Base-by-base conservation (phyloP, 2,329 filamentous ascomycete genomes). In the Zymoseptoria crescenta region DNA sequence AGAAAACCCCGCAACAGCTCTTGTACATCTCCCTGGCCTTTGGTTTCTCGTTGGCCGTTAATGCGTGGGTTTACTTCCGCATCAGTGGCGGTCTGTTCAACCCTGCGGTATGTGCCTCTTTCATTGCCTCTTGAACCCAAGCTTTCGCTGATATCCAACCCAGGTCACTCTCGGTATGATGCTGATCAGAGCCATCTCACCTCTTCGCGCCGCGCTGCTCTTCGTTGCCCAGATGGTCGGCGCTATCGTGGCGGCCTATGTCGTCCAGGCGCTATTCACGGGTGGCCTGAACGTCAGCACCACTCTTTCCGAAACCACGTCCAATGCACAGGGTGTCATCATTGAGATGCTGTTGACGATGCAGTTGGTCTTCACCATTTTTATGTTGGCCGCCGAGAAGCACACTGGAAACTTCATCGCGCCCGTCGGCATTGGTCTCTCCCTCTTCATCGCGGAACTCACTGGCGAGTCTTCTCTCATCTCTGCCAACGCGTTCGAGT, bases 351-450 rank as follows among this genome's bases (percentile, higher is more conserved):
- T 73, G 45, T 55, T 72, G 6, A 73, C 72, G 1, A 56, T 67
- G 0, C 54, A 65, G 9, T 62, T 73, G 51, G 64, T 70, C 30
- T 70, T 73, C 55, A 68, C 68, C 10, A 67, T 73, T 21, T 68
- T 73, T 57, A 73, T 74, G 70, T 63, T 74, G 53, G 72, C 72
- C 4, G 69, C 66, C 2, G 72, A 74, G 60, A 73, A 73, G 62
- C 64, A 66, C 29, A 69, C 68, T 52, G 67, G 59, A n/a, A 73
- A 68, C 2, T 73, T 69, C 64, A 63, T 71, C 24, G 62, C 64
- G 16, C 66, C 66, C 1, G 59, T 68, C 13, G 65, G 65, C 9
- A 67, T 68, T 52, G 66, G 69, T 49, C 63, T 71, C 2, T 61
- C 69, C 24, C 62, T 64, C n/a, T 64, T 64, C 50, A 56, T 62